Evolutionary conservation across 768 basidiomycete genomes (phyloP), one percentile per base, ranked within the genome.

Genomic region (Macrolepiota albuminosa): DNA sequence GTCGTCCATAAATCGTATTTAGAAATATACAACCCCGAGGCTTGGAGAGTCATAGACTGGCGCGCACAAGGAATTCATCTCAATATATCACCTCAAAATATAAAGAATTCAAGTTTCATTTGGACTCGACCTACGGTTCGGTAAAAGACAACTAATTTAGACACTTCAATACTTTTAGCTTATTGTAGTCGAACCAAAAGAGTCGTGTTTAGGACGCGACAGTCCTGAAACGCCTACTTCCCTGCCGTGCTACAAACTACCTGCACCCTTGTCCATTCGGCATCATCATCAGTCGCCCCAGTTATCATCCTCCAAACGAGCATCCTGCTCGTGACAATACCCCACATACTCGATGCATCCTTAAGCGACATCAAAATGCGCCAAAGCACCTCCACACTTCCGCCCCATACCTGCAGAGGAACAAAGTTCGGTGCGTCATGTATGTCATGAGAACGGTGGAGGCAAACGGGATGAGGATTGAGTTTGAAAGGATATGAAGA

Each of bases 211-310:
- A 14, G 6, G 26, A 48, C 11, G 13, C 24, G 26, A 47, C 6
- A 47, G 26, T 18, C 29, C 14, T 16, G 7, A 42, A 42, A 13
- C 2, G 37, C 52, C 37, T 14, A 54, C 26, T 29, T 40, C 39
- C 26, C 29, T 47, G 31, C 48, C 46, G 75, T 58, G 54, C 66
- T 73, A 45, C 63, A 54, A 14, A 75, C 59, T 7, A 70, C 71
- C 61, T 70, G 64, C 52, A n/a, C 66, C 33, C 86, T 73, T n/a
- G 76, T 81, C 86, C 86, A 89, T 61, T 87, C 84, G 6, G 81
- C 80, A 1, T 78, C 59, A 52, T 70, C 72, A 4, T 65, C 69
- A 24, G 75, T 73, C 6, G 65, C 67, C 4, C 82, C 82, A 2
- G 69, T 72, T 10, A 82, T 60, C 0, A 78, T 71, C 62, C 83